Conservation (phyloP, 805 yeast species). For the Sugiyamaella marilandica region DNA sequence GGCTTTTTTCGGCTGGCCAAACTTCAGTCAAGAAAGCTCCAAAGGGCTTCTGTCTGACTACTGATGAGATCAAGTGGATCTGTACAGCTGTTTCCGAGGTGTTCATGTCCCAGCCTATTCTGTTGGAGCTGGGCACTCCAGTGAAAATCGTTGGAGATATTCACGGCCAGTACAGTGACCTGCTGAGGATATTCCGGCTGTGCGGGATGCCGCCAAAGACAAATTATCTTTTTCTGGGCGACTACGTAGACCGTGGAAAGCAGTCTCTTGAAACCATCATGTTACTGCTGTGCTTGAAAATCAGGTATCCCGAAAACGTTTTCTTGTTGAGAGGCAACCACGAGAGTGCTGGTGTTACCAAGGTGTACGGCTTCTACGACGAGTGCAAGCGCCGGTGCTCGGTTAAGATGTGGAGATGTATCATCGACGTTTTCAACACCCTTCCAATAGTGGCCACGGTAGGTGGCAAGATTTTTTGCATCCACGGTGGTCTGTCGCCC, state of each 20-base stretch:
- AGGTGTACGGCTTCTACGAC: slow-evolving; percentile 93
- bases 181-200: slow-evolving; percentile 78
- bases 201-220: slow-evolving; percentile 94
- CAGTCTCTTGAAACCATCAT: slow-evolving; percentile 88
- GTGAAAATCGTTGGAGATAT: slow-evolving; percentile 88
- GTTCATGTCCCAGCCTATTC: slow-evolving; percentile 79
- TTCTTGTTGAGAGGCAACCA: slow-evolving; percentile 89
- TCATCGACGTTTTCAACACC: slow-evolving; percentile 88
- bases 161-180: slow-evolving; percentile 89
- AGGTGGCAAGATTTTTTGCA: slow-evolving; percentile 85
- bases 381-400: slow-evolving; percentile 91
- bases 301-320: slow-evolving; percentile 90
- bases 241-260: slow-evolving; percentile 93
- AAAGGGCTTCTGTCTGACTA: slow-evolving; percentile 76
- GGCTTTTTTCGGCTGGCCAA: slow-evolving; percentile 76
- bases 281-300: slow-evolving; percentile 77
- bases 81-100: slow-evolving; percentile 81
- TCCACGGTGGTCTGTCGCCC: slow-evolving; percentile 75
- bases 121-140: slow-evolving; percentile 77
- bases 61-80: slow-evolving; percentile 71
- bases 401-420: slow-evolving; percentile 82
- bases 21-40: slow-evolving; percentile 69
- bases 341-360: slow-evolving; percentile 91
- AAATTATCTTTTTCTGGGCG: slow-evolving; percentile 85
- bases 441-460: slow-evolving; percentile 90